phyloP scores from a whole-genome alignment of 805 yeast species.

The Suhomyces pyralidae region DNA sequence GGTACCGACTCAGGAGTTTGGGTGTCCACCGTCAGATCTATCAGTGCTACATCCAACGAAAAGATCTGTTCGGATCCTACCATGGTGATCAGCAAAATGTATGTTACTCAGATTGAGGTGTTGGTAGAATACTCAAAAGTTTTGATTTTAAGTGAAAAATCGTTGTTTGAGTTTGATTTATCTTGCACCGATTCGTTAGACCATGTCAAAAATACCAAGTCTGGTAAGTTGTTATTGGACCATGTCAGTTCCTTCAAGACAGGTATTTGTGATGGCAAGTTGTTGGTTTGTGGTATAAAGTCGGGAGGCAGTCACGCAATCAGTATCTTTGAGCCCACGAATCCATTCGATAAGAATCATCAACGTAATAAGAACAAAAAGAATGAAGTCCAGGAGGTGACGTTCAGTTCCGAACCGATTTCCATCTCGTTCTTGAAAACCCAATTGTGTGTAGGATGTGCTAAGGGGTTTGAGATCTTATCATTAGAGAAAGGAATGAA shows the following conservation, averaged over 20 bases:
- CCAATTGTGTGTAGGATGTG: constrained; percentile 90
- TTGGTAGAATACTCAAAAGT: constrained; percentile 86
- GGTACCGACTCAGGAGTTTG: constrained; percentile 93
- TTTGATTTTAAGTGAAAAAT: constrained; percentile 78
- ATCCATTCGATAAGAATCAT: constrained; percentile 58
- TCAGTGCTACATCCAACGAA: constrained; percentile 46
- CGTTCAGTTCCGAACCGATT: constrained; percentile 84
- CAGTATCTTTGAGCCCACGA: constrained; percentile 84
- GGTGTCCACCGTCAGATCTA: constrained; percentile 66
- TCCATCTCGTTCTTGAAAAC: constrained; percentile 87
- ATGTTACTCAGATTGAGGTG: constrained; percentile 86
- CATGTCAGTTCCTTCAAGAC: constrained; percentile 89
- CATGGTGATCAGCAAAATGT: constrained; percentile 67
- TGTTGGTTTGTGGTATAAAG: constrained; percentile 86
- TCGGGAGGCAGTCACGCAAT: constrained; percentile 76
- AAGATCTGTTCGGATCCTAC: constrained; percentile 67
- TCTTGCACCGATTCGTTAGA: constrained; percentile 48
- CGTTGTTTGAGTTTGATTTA: constrained; percentile 71
- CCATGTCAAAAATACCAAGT: constrained; percentile 50
- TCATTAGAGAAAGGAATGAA: constrained; percentile 79
- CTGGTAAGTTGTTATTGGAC: constrained; percentile 75
- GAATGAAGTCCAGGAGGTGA: constrained; percentile 68
- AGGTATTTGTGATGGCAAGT: constrained; percentile 87
- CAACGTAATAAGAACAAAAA: constrained; percentile 57
- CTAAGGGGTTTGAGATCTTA: constrained; percentile 94